Conservation (phyloP, 495 filamentous ascomycete species). For the Zalerion maritima region DNA sequence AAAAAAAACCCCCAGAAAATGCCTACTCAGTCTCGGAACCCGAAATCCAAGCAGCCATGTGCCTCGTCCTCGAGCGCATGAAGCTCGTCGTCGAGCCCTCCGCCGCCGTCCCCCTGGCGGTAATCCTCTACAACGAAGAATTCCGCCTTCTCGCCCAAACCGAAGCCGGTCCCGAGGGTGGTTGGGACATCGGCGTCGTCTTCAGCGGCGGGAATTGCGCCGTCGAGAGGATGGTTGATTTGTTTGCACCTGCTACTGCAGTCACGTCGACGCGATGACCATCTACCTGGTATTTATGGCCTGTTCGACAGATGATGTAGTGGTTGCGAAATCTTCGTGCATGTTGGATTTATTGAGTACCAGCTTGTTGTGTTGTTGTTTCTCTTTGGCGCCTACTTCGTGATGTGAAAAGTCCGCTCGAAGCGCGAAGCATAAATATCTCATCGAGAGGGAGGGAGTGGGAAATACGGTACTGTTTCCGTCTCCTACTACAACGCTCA, state of each 20-base stretch:
- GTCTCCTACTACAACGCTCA: no score
- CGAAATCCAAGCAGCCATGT: slow-evolving; percentile 66
- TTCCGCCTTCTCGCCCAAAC: slow-evolving; percentile 56
- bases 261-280: no score
- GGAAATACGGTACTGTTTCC: no score
- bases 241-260: slow-evolving; percentile 41
- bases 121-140: slow-evolving; percentile 70
- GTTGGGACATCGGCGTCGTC: slow-evolving; percentile 79
- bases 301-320: no score
- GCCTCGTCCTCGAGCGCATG: slow-evolving; percentile 71
- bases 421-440: no score
- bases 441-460: no score
- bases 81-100: slow-evolving; percentile 90
- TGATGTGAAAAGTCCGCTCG: no score
- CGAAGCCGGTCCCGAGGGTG: slow-evolving; percentile 54
- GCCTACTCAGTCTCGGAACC: slow-evolving; percentile 66
- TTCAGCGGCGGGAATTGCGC: slow-evolving; percentile 87
- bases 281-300: background rate
- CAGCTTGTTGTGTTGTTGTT: no score
- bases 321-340: no score
- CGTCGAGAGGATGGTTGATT: slow-evolving; percentile 55
- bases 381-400: no score
- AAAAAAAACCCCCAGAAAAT: no score
- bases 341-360: no score
- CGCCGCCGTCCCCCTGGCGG: slow-evolving; percentile 71